Evolutionary conservation across 2,329 filamentous ascomycete genomes (phyloP).

Genomic region (Raffaelea arxii): DNA sequence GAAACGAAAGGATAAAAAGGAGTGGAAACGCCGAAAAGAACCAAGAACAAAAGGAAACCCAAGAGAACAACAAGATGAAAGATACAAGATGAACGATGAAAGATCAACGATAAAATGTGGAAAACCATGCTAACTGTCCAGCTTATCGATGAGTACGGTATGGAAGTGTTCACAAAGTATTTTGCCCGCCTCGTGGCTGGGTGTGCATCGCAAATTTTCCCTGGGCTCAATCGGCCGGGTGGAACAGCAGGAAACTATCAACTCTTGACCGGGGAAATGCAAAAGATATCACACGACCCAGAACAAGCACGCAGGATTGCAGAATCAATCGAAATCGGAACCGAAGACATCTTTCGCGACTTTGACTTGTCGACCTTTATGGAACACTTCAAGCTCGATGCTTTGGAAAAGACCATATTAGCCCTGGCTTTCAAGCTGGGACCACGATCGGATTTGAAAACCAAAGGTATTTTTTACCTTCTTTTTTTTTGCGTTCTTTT

Average conservation of each 20-base stretch:
- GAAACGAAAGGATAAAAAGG: not conserved
- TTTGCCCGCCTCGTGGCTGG: constrained; percentile 85
- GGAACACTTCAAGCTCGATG: constrained; percentile 90
- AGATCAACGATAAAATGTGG: too few species aligned
- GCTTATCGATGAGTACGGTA: constrained; percentile 95
- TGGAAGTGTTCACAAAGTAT: constrained; percentile 97
- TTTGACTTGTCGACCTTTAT: constrained; percentile 95
- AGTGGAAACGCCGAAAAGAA: too few species aligned
- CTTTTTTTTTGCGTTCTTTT: constrained; percentile 7
- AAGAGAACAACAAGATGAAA: too few species aligned
- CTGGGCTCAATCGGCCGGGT: constrained; percentile 61
- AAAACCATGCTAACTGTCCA: constrained; percentile 23
- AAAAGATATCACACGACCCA: constrained; percentile 70
- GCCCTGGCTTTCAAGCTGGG: constrained; percentile 80
- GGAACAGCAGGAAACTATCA: constrained; percentile 76
- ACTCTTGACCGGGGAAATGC: constrained; percentile 72
- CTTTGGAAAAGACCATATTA: constrained; percentile 76
- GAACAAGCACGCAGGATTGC: constrained; percentile 86
- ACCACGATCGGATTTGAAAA: constrained; percentile 71
- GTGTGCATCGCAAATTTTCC: constrained; percentile 88
- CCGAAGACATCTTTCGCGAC: constrained; percentile 88
- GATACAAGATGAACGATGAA: too few species aligned
- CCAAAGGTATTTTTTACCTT: constrained; percentile 60
- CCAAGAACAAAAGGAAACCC: too few species aligned
- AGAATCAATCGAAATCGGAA: constrained; percentile 81